Base-by-base conservation (phyloP, 2,329 filamentous ascomycete genomes). In the Colletotrichum siamense region DNA sequence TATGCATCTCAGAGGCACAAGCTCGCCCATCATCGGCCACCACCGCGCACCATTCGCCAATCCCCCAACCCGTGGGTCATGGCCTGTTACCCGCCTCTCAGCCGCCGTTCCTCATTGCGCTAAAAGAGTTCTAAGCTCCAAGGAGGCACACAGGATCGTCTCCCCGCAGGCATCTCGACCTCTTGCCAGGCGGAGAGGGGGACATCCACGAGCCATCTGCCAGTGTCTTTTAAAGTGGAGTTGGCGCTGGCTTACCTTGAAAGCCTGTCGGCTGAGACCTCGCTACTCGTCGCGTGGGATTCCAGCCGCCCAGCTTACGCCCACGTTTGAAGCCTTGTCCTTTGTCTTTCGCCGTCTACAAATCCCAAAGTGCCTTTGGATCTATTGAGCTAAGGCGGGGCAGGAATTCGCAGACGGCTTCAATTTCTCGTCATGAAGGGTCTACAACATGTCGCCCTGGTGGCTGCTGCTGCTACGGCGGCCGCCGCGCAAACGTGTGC, bases 401-500 rank as follows among this genome's bases (percentile, higher is more conserved):
- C n/a, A 18, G n/a, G 13, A 39, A 5, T 2, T 32, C 16, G 26
- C 6, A 12, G 16, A 71, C 24, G 32, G 28, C 16, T 16, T 44
- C 24, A 4, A 26, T 12, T 18, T 6, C 8, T 18, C 15, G 69
- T 4, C 18, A 78, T 78, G 77, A 78, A 69, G 22, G 55, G 61
- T 5, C 10, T 77, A 22, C 36, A 63, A 24, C 77, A 55, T 13
- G 44, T 67, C n/a, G 69, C 69, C 15, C 15, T 66, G 22, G 63
- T 59, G 15, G 63, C 61, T 28, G 73, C 63, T 52, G 69, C 59
- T 36, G 62, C 71, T 10, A 62, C 76, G 13, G 59, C 76, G n/a
- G 73, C 62, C 22, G 15, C 70, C n/a, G 77, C 77, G 2, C 68
- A 76, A n/a, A 39, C 59, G 28, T 88, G 87, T 80, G 77, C 82